Percentiles rank a stretch among this genome's conserved stretches.
Conservation (phyloP, 169 alveolate genomes). For the Eimeria sp. region DNA sequence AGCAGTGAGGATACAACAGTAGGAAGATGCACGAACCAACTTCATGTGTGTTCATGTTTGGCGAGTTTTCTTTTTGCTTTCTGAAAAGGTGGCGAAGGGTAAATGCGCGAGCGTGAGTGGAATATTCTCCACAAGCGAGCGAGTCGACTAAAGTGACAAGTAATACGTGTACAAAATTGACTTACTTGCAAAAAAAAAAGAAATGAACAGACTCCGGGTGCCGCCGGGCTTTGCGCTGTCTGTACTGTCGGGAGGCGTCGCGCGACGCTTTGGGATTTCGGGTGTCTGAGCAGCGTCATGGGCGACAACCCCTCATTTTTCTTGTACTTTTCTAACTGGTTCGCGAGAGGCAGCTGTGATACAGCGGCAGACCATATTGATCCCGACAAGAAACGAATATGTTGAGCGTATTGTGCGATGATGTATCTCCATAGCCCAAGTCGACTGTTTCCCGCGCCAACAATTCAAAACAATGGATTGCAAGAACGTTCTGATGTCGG, state of each 20-base stretch:
- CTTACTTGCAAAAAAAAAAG: not conserved
- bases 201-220: not conserved
- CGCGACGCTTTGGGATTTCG: not conserved
- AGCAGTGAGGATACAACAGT: not conserved
- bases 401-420: constrained; percentile 8
- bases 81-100: not conserved
- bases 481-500: constrained; percentile 71
- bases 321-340: not conserved
- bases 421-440: constrained; percentile 23
- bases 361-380: constrained; percentile 11
- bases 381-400: not conserved
- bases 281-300: constrained; percentile 26
- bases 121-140: not conserved
- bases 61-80: no score
- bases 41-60: not conserved
- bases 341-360: constrained; percentile 5
- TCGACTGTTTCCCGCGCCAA: constrained; percentile 19
- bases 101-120: not conserved
- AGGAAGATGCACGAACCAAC: not conserved
- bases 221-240: constrained; percentile 4
- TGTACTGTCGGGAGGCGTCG: not conserved
- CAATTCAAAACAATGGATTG: constrained; percentile 43
- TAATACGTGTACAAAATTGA: not conserved
- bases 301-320: constrained; percentile 23
- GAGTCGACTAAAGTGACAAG: not conserved